Evolutionary conservation across 257 asterid species (phyloP).

Genomic region (Solanum appendiculatum): DNA sequence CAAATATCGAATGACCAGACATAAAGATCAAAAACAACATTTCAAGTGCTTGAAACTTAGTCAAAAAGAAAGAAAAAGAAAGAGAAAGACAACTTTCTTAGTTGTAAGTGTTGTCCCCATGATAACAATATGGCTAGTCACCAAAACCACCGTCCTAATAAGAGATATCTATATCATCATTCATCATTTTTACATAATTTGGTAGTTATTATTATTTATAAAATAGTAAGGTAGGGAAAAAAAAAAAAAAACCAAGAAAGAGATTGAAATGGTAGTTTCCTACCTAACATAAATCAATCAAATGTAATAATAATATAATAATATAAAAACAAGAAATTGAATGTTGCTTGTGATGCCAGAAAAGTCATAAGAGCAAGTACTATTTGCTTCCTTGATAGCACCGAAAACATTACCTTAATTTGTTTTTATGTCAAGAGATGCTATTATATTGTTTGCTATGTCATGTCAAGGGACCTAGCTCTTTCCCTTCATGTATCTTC

Average conservation of each 20-base stretch:
- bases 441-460: neutral
- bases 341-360: neutral
- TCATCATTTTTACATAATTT: neutral
- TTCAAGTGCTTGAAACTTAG: neutral
- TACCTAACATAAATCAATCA: neutral
- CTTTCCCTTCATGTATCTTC: neutral
- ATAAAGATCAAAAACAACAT: neutral
- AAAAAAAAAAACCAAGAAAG: neutral
- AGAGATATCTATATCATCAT: neutral
- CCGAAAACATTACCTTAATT: neutral
- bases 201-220: neutral
- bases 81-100: neutral
- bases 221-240: neutral
- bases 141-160: neutral
- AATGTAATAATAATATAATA: neutral
- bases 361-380: neutral
- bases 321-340: neutral
- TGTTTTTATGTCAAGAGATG: neutral
- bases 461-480: neutral
- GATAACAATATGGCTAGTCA: neutral
- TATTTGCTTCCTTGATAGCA: neutral
- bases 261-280: neutral
- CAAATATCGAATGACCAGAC: accelerated
- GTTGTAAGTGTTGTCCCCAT: neutral
- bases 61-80: neutral